phyloP scores from a whole-genome alignment of 495 filamentous ascomycete genomes.

The Lentithecium fluviatile region DNA sequence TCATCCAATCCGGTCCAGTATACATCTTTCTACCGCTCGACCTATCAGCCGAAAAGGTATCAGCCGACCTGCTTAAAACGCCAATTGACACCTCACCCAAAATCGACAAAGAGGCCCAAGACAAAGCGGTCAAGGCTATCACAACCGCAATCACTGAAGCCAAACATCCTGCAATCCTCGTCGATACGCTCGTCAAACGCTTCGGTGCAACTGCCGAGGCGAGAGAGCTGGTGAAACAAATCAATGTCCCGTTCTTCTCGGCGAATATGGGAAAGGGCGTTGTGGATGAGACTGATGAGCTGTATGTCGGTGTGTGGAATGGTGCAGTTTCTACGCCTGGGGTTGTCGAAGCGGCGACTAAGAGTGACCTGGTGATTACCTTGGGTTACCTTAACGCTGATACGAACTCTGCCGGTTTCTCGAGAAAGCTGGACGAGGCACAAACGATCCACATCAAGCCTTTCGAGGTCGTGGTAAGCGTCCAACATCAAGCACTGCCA shows the following conservation, averaged over 20 bases:
- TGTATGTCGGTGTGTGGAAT: conserved; percentile 42
- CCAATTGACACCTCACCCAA: conserved; percentile 38
- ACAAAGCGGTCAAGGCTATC: conserved; percentile 37
- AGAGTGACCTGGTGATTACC: conserved; percentile 39
- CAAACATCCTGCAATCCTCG: conserved; percentile 39
- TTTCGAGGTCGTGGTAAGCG: conserved; percentile 33
- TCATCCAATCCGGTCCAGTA: conserved; percentile 41
- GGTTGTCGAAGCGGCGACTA: conserved; percentile 23
- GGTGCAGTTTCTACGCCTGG: conserved; percentile 35
- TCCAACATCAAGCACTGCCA: not conserved
- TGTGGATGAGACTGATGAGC: conserved; percentile 40
- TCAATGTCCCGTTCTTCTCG: conserved; percentile 36
- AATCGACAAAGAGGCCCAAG: conserved; percentile 33
- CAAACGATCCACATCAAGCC: conserved; percentile 38
- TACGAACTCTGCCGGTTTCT: conserved; percentile 43
- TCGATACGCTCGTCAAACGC: conserved; percentile 41
- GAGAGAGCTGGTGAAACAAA: conserved; percentile 26
- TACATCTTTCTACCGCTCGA: conserved; percentile 47
- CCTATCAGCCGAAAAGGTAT: conserved; percentile 38
- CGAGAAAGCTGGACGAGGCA: conserved; percentile 29
- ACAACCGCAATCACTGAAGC: conserved; percentile 34
- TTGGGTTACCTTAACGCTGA: conserved; percentile 41
- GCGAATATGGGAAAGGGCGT: conserved; percentile 42
- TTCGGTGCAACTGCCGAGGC: conserved; percentile 37
- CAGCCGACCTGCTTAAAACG: conserved; percentile 35